These are phyloP conservation scores for Mucor mucedo DNA, from an alignment of 371 early-diverging fungal species.

Conservation along the genomic window DNA sequence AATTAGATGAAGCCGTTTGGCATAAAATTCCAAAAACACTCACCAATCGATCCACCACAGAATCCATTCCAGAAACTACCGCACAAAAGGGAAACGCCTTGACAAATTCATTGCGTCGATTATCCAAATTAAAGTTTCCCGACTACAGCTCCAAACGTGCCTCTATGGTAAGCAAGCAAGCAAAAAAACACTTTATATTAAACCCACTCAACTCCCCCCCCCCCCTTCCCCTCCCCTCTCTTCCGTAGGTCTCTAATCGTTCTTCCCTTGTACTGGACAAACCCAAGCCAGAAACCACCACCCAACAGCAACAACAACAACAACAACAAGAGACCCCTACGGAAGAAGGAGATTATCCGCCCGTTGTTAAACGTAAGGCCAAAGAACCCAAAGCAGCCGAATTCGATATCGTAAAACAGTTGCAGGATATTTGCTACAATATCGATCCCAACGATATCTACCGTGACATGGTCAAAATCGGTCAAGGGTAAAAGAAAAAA, in stretches of 20 bases:
- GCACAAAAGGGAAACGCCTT: slow-evolving; percentile 20
- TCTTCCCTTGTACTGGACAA: slow-evolving; percentile 16
- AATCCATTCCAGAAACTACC: background rate
- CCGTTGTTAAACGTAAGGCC: slow-evolving; percentile 23
- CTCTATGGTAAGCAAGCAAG: slow-evolving; percentile 10
- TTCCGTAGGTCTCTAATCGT: slow-evolving; percentile 15
- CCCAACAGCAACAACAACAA: background rate
- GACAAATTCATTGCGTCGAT: slow-evolving; percentile 26
- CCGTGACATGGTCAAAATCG: slow-evolving; percentile 83
- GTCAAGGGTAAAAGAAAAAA: slow-evolving; percentile 73
- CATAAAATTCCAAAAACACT: slow-evolving; percentile 31
- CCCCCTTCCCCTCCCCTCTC: no score
- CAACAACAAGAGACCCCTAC: background rate
- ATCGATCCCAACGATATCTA: slow-evolving; percentile 83
- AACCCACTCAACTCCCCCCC: no score
- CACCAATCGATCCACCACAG: background rate
- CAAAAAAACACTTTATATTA: no score
- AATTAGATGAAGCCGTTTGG: slow-evolving; percentile 34
- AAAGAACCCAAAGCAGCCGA: slow-evolving; percentile 29
- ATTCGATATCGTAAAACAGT: slow-evolving; percentile 75
- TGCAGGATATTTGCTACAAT: slow-evolving; percentile 83
- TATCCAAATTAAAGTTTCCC: slow-evolving; percentile 22
- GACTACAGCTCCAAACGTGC: slow-evolving; percentile 23
- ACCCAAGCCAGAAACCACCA: background rate
- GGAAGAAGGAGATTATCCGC: slow-evolving; percentile 13